phyloP scores from a whole-genome alignment of 2,329 filamentous ascomycete genomes.

The Zelopaecilomyces penicillatus region DNA sequence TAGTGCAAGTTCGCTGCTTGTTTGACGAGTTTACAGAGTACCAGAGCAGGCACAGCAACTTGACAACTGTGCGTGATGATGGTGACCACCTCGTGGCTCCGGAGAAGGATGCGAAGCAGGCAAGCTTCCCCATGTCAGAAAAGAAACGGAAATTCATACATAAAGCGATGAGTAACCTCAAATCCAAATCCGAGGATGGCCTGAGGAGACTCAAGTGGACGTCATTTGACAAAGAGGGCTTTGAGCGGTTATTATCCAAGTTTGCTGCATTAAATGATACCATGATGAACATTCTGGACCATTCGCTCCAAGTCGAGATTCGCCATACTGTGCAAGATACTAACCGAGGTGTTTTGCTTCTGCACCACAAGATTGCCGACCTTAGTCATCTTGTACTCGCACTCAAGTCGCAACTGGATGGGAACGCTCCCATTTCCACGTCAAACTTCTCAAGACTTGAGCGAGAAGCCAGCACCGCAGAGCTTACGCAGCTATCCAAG shows the following conservation, averaged over 20 bases:
- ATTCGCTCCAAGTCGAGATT: constrained; percentile 38
- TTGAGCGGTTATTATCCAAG: constrained; percentile 34
- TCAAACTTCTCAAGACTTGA: constrained; percentile 26
- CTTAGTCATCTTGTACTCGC: constrained; percentile 38
- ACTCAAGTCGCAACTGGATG: constrained; percentile 34
- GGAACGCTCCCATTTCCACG: constrained; percentile 11
- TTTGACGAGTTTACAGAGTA: constrained; percentile 38
- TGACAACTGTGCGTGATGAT: constrained; percentile 25
- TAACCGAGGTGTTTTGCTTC: constrained; percentile 37
- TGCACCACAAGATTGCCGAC: constrained; percentile 38
- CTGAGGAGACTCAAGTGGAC: constrained; percentile 31
- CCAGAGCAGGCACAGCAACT: constrained; percentile 30
- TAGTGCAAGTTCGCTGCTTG: constrained; percentile 38
- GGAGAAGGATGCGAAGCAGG: constrained; percentile 35
- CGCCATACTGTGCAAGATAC: constrained; percentile 39
- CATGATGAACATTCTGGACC: constrained; percentile 40
- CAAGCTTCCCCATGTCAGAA: constrained; percentile 36
- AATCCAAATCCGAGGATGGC: constrained; percentile 26
- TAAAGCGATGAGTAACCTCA: constrained; percentile 33
- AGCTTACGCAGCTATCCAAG: constrained; percentile 32
- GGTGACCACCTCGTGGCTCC: constrained; percentile 28
- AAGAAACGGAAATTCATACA: constrained; percentile 34
- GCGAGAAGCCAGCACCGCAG: constrained; percentile 30
- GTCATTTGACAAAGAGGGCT: constrained; percentile 37
- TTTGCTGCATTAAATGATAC: constrained; percentile 39